Conservation (phyloP, 1,284 basidiomycete genomes). For the Tilletiaria anomala region DNA sequence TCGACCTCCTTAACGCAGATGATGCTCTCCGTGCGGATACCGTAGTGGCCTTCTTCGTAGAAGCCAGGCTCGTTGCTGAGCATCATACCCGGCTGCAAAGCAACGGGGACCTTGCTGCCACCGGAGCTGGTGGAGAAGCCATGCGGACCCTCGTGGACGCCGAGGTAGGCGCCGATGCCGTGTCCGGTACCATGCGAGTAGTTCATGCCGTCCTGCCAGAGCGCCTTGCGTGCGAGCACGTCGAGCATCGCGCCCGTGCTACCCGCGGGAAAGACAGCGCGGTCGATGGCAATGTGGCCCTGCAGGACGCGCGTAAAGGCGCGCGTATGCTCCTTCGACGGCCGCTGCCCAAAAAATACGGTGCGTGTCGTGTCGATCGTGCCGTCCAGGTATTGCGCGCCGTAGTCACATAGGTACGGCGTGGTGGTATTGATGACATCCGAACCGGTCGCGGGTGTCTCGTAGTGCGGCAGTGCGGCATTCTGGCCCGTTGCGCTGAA, state of each 20-base stretch:
- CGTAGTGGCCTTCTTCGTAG: constrained; percentile 78
- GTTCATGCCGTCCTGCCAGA: constrained; percentile 71
- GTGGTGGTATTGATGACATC: constrained; percentile 48
- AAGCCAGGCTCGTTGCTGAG: constrained; percentile 60
- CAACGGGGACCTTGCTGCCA: constrained; percentile 5
- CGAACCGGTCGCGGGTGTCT: constrained; percentile 59
- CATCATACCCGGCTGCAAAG: constrained; percentile 34
- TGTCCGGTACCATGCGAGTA: constrained; percentile 2
- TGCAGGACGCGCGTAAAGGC: constrained; percentile 88
- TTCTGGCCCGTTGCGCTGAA: constrained; percentile 79
- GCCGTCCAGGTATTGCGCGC: constrained; percentile 75
- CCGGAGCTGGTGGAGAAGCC: constrained; percentile 32
- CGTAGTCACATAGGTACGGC: constrained; percentile 85
- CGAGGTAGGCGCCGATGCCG: constrained; percentile 4
- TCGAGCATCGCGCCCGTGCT: constrained; percentile 70
- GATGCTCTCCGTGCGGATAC: constrained; percentile 76
- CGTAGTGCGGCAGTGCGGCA: constrained; percentile 87
- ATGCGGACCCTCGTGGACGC: constrained; percentile 37
- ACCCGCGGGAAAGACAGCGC: constrained; percentile 67
- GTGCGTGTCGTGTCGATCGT: constrained; percentile 80
- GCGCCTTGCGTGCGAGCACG: constrained; percentile 61
- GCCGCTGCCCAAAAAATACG: constrained; percentile 73
- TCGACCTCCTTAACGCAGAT: constrained; percentile 8
- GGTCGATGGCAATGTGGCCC: constrained; percentile 84
- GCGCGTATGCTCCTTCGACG: constrained; percentile 64